A percentile compares a stretch with the other conserved stretches of the same genome.
Evolutionary conservation across 116 monocot species (phyloP).

Genomic region (Papilionanthe hybrid): DNA sequence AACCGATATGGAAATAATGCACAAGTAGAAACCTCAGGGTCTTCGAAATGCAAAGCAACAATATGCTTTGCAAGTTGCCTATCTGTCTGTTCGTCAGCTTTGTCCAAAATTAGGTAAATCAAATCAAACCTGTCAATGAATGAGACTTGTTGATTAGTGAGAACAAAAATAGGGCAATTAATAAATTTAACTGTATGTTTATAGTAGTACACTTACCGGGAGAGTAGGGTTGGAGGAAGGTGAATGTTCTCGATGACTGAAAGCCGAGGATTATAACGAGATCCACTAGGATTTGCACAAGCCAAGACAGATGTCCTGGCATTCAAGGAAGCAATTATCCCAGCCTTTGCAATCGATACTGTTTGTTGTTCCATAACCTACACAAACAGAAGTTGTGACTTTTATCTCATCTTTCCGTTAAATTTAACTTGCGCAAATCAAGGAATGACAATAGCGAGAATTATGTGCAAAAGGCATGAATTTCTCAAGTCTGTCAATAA

Average conservation of each 20-base stretch:
- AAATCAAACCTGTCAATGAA: slow-evolving; percentile 77
- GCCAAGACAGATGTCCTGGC: slow-evolving; percentile 92
- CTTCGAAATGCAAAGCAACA: slow-evolving; percentile 79
- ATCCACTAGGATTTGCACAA: slow-evolving; percentile 98
- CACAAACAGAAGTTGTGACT: background rate
- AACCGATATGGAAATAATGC: background rate
- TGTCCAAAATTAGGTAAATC: slow-evolving; percentile 94
- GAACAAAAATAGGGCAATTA: background rate
- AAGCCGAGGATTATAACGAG: slow-evolving; percentile 92
- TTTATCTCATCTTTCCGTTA: background rate
- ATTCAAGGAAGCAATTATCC: slow-evolving; percentile 97
- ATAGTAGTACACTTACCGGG: slow-evolving; percentile 41
- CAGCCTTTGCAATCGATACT: slow-evolving; percentile 97
- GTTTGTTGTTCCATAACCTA: slow-evolving; percentile 99
- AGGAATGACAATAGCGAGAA: too few species aligned
- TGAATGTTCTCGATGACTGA: slow-evolving; percentile 98
- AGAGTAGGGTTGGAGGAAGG: slow-evolving; percentile 86
- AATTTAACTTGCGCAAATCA: background rate
- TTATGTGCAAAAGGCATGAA: too few species aligned
- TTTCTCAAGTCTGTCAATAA: background rate
- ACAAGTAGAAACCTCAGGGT: slow-evolving; percentile 61
- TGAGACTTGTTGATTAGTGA: background rate
- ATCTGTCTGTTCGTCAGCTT: slow-evolving; percentile 92
- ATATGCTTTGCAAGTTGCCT: slow-evolving; percentile 91
- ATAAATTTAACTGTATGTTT: background rate